Evolutionary conservation across 331 rosid genomes (phyloP), one percentile per base, ranked within the genome.

Genomic region (Pyrus hybrid): DNA sequence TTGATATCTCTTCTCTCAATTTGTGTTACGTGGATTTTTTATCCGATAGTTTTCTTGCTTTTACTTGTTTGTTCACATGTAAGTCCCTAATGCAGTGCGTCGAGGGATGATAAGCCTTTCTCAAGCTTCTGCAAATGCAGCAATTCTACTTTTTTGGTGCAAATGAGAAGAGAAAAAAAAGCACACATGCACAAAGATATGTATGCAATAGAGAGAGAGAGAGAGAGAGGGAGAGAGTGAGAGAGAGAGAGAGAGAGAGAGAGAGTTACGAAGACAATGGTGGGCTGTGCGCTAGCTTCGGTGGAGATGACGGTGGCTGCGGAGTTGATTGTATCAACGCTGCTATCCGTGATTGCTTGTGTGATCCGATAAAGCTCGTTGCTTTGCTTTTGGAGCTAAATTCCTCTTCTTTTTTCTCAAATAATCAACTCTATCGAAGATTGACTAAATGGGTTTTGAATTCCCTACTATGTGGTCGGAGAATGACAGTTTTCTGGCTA

Each of bases 101-200:
- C 96, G 96, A 84, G 99, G 99, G 85, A 91, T 94, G 95, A 90
- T 86, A 73, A 86, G 95, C 81, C 76, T 94, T 76, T 94, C 97
- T 78, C 86, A 85, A 54, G 91, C 87, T 77, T 92, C 93, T 63
- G 88, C 96, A 76, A 86, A 88, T 83, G 91, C 91, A 51, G 92
- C 91, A 51, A 63, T 90, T 74, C 85, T 94, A 77, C 82, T 94
- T 73, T 83, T 87, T 81, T 94, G 83, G 68, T 88, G 73, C 26
- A 62, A 45, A 74, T 26, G 5, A 5, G 5, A 23, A 33, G 18
- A 62, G 11, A 26, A 7, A 2, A n/a, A 26, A 33, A 54, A 28
- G 21, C n/a, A 70, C 79, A 78, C 54, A 77, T 20, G 22, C 63
- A 72, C 13, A 37, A 49, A 67, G 1, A 62, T 28, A 63, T 58